Evolutionary conservation across 306 rosid species (phyloP).

Genomic region (Cicer judaicum): DNA sequence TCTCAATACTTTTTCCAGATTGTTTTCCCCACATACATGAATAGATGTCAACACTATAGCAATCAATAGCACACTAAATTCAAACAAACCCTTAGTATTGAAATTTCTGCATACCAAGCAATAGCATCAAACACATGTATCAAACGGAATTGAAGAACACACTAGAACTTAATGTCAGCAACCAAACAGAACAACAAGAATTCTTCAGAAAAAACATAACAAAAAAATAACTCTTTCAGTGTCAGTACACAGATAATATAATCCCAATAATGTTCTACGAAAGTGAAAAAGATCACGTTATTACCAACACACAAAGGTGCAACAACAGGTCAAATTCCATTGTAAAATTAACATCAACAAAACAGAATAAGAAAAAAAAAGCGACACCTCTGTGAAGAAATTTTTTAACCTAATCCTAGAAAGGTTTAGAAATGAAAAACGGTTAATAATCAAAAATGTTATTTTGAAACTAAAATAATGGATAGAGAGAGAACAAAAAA

Average conservation of each 20-base stretch:
- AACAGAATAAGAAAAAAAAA: not conserved
- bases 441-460: not conserved
- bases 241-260: not conserved
- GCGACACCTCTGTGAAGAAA: constrained; percentile 2
- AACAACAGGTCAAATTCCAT: constrained; percentile 27
- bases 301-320: constrained; percentile 18
- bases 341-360: not conserved
- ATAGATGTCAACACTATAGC: too few relatives aligned
- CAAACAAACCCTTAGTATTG: too few relatives aligned
- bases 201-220: too few relatives aligned
- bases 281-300: constrained; percentile 1
- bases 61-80: too few relatives aligned
- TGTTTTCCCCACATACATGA: too few relatives aligned
- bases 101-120: too few relatives aligned
- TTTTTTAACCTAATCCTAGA: constrained; percentile 8
- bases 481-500: not conserved
- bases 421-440: constrained; percentile 2
- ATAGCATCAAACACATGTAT: too few relatives aligned
- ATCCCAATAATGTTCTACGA: not conserved
- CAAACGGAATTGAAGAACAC: not conserved
- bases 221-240: not conserved
- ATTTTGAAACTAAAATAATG: too few relatives aligned
- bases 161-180: constrained; percentile 2
- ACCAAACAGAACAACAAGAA: not conserved
- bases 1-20: not conserved